Conservation (phyloP, 805 yeast species). For the Suhomyces canberraensis region DNA sequence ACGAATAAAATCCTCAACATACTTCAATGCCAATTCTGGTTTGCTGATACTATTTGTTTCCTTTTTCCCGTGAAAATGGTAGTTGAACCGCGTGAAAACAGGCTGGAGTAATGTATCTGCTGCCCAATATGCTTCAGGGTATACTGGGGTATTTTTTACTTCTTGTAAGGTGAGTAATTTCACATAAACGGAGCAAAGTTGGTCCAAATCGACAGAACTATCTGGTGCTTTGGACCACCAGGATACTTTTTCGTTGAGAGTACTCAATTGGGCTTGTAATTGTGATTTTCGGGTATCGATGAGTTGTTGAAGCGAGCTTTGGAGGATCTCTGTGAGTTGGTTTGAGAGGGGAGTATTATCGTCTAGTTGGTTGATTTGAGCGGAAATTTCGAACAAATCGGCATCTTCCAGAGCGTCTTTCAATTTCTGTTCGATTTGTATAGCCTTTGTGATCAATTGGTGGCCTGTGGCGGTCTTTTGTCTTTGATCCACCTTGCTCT, state of each 20-base stretch:
- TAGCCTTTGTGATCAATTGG: conserved; percentile 6
- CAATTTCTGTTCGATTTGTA: neutral
- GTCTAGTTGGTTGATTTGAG: neutral
- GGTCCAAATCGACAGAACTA: neutral
- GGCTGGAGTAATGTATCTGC: conserved; percentile 45
- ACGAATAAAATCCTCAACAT: conserved; percentile 38
- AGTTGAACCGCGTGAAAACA: conserved; percentile 50
- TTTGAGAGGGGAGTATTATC: neutral
- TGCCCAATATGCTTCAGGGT: conserved; percentile 48
- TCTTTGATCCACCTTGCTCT: conserved; percentile 1
- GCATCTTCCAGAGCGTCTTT: neutral
- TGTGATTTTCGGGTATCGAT: neutral
- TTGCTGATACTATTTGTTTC: conserved; percentile 64
- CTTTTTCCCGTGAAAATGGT: conserved; percentile 53
- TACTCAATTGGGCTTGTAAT: conserved; percentile 3
- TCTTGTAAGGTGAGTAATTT: conserved; percentile 32
- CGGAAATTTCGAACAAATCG: neutral
- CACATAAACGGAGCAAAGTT: neutral
- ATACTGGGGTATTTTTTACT: conserved; percentile 20
- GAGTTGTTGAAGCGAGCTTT: neutral
- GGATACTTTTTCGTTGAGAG: neutral
- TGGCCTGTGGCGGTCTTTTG: conserved; percentile 3
- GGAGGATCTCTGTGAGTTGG: neutral
- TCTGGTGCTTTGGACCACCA: neutral
- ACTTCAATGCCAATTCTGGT: conserved; percentile 69